Evolutionary conservation across 2,329 filamentous ascomycete genomes (phyloP), one percentile per base, ranked within the genome.

Genomic region (Phyllachora maydis): DNA sequence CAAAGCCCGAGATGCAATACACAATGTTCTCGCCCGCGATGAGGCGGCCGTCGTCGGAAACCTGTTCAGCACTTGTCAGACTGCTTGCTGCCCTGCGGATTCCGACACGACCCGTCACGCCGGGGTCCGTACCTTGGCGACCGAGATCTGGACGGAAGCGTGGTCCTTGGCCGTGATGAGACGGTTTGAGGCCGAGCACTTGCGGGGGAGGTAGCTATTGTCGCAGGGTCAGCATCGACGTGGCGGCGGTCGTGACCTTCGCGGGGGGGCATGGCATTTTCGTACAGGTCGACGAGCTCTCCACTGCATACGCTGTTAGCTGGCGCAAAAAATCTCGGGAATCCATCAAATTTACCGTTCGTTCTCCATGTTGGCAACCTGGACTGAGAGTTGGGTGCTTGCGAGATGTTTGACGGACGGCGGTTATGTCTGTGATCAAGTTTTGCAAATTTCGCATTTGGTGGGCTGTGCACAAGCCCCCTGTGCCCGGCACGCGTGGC

Each of bases 131-230:
- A n/a, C 88, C 67, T 93, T 95, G 57, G 75, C 85, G 52, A 98
- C 65, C 45, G 75, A 79, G 58, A 98, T 81, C 62, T 98, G 88
- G 45, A 95, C 88, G 35, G 79, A 91, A 46, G 81, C 85, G 70
- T 98, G 88, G 64, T 98, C 88, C 67, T 95, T 93, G 66, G 88
- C 82, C 68, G 93, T 93, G 74, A 98, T 95, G 69, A 95, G 93
- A 63, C 88, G 81, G 79, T 91, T 90, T 57, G 85, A 92, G 45
- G 83, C 83, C 57, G 70, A 81, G 78, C 85, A 95, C 68, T 93
- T 95, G 68, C 85, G 81, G 54, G 82, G 82, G 67, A 92, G 78
- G 73, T 91, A 91, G 56, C 81, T 90, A 25, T 29, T n/a, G n/a
- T 14, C 11, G 26, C 27, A 21, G 24, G 21, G 36, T 48, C 35